Conservation (phyloP, 2,329 filamentous ascomycete species). For the Ophiostoma angusticollis region DNA sequence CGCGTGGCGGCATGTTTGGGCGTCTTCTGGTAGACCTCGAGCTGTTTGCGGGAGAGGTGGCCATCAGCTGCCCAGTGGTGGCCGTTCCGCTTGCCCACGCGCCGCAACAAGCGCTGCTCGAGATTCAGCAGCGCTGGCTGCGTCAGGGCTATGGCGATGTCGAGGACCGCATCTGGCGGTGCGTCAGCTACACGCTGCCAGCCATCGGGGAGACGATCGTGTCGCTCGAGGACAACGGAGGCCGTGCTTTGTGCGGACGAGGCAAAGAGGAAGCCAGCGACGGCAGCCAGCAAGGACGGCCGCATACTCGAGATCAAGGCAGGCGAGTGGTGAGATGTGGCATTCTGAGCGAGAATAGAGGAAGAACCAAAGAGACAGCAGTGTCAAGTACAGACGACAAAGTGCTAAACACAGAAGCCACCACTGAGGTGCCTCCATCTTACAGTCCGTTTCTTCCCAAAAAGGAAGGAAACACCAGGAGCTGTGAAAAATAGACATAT, state of each 20-base stretch:
- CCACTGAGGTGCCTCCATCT: too few relatives aligned
- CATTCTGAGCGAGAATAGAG: not conserved
- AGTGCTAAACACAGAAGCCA: too few relatives aligned
- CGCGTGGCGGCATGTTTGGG: constrained; percentile 20
- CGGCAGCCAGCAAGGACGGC: not conserved
- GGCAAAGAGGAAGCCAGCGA: not conserved
- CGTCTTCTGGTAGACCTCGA: constrained; percentile 24
- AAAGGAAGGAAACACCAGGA: too few relatives aligned
- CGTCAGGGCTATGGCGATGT: constrained; percentile 7
- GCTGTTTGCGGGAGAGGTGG: constrained; percentile 24
- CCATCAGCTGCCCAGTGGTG: not conserved
- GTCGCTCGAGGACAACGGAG: not conserved
- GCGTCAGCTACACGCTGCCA: constrained; percentile 6
- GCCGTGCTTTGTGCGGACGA: not conserved
- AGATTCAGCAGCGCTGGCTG: constrained; percentile 8
- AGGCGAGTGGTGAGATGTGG: not conserved
- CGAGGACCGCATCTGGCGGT: not conserved
- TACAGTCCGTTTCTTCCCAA: too few relatives aligned
- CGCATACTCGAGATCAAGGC: constrained; percentile 3
- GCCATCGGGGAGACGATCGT: not conserved
- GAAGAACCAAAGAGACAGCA: not conserved
- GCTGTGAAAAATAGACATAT: too few relatives aligned
- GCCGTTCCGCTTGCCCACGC: not conserved
- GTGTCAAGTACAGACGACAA: too few relatives aligned
- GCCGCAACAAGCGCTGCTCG: constrained; percentile 1